Conservation (phyloP, 495 filamentous ascomycete species). For the Monascus purpureus region DNA sequence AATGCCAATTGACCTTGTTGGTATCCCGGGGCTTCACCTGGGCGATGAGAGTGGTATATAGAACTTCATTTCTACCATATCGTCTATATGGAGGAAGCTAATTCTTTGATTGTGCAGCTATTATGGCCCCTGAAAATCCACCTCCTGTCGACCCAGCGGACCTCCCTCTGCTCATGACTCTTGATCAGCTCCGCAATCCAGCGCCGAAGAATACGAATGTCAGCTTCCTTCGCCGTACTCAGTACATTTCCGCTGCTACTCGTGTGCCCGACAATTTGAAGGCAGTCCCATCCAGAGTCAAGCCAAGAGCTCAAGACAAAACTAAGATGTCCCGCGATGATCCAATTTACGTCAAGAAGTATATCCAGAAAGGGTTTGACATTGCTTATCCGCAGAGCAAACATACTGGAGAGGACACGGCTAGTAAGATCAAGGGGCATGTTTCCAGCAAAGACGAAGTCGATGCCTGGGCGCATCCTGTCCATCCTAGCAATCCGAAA, state of each 20-base stretch:
- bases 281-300: constrained; percentile 25
- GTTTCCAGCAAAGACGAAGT: constrained; percentile 40
- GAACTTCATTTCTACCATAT: not conserved
- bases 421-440: constrained; percentile 37
- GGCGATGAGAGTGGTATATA: constrained; percentile 87
- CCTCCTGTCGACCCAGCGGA: constrained; percentile 69
- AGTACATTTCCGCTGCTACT: constrained; percentile 74
- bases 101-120: constrained; percentile 37
- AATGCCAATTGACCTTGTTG: constrained; percentile 91
- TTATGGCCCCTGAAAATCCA: constrained; percentile 56
- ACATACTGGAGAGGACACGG: constrained; percentile 38
- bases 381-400: constrained; percentile 57
- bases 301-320: constrained; percentile 26
- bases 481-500: constrained; percentile 71
- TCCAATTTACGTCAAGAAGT: constrained; percentile 66
- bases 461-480: constrained; percentile 58
- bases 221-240: constrained; percentile 89
- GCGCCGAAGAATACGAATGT: constrained; percentile 53
- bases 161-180: constrained; percentile 61
- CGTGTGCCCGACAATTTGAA: constrained; percentile 26
- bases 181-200: constrained; percentile 70
- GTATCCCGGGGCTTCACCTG: constrained; percentile 86
- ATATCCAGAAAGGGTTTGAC: constrained; percentile 76
- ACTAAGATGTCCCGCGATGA: constrained; percentile 48
- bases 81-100: not conserved